Evolutionary conservation across 1,284 basidiomycete genomes (phyloP).

Genomic region (Grifola frondosa): DNA sequence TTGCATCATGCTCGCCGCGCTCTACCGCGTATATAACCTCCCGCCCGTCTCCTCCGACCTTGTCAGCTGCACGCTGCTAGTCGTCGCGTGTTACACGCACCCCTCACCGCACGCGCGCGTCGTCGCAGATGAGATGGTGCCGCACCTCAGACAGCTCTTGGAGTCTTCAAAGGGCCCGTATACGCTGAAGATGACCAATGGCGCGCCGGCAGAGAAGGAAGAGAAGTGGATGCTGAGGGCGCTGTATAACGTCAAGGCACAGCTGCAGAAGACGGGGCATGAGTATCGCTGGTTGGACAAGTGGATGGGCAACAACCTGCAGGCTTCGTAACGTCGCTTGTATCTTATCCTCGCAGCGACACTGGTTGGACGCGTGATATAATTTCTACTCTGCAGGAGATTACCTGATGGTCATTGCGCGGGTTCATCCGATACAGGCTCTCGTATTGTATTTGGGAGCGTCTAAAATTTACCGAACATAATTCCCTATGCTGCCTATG

Average conservation of each 20-base stretch:
- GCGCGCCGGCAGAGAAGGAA: conserved; percentile 26
- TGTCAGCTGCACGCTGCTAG: conserved; percentile 55
- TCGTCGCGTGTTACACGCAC: conserved; percentile 48
- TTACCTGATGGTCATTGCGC: too few relatives aligned
- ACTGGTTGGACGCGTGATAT: too few relatives aligned
- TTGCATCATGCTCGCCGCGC: conserved; percentile 45
- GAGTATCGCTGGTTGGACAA: conserved; percentile 27
- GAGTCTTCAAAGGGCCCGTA: conserved; percentile 26
- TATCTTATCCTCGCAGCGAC: too few relatives aligned
- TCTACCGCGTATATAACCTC: conserved; percentile 53
- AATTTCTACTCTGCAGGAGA: too few relatives aligned
- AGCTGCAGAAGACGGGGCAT: conserved; percentile 22
- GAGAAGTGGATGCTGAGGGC: conserved; percentile 31
- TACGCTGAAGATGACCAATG: conserved; percentile 23
- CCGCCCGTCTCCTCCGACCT: conserved; percentile 53
- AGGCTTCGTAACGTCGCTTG: too few relatives aligned
- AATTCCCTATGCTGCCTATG: too few relatives aligned
- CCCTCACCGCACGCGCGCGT: conserved; percentile 35
- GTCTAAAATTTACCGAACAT: too few relatives aligned
- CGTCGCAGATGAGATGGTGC: conserved; percentile 45
- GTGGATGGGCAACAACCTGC: too few relatives aligned
- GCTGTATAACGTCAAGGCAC: conserved; percentile 28
- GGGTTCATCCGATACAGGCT: too few relatives aligned
- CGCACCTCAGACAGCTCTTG: conserved; percentile 39
- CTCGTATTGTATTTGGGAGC: too few relatives aligned